phyloP scores from a whole-genome alignment of 2,329 filamentous ascomycete genomes.

The Apiospora koreana region DNA sequence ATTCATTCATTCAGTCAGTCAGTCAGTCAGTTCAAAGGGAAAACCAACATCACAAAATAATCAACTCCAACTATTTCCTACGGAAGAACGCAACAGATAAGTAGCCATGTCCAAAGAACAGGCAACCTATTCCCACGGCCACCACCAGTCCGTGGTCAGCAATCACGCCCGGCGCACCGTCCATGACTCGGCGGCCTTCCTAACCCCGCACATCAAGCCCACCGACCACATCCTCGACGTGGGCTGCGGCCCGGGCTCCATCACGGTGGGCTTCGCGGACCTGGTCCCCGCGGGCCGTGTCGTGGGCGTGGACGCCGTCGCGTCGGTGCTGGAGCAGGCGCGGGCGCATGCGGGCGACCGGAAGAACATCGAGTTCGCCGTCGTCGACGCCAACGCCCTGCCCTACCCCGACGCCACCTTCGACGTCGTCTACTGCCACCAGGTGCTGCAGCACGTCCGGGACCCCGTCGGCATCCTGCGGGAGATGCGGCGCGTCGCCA shows the following conservation, averaged over 20 bases:
- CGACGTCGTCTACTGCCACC: slow-evolving; percentile 61
- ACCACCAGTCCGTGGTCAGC: slow-evolving; percentile 23
- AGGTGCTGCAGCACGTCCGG: slow-evolving; percentile 57
- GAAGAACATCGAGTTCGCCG: slow-evolving; percentile 24
- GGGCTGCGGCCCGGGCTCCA: slow-evolving; percentile 44
- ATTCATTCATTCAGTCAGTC: too few relatives aligned
- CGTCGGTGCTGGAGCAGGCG: slow-evolving; percentile 19
- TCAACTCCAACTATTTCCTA: neutral
- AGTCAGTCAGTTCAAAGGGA: neutral
- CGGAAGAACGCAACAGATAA: too few relatives aligned
- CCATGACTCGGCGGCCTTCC: slow-evolving; percentile 24
- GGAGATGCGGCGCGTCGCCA: slow-evolving; percentile 56
- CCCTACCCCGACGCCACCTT: slow-evolving; percentile 49
- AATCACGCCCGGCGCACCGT: slow-evolving; percentile 24
- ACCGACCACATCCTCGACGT: slow-evolving; percentile 41
- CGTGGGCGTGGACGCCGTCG: slow-evolving; percentile 31
- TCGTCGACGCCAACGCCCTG: slow-evolving; percentile 26
- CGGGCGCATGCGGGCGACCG: slow-evolving; percentile 15
- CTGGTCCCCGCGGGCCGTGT: slow-evolving; percentile 39
- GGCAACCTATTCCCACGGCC: slow-evolving; percentile 17
- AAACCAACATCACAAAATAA: too few relatives aligned
- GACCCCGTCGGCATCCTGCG: slow-evolving; percentile 50
- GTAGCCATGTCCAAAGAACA: slow-evolving; percentile 2
- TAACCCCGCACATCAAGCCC: slow-evolving; percentile 38
- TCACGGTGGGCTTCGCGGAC: slow-evolving; percentile 40